Base-by-base conservation (phyloP, 495 filamentous ascomycete genomes). In the Penicillium lividum region DNA sequence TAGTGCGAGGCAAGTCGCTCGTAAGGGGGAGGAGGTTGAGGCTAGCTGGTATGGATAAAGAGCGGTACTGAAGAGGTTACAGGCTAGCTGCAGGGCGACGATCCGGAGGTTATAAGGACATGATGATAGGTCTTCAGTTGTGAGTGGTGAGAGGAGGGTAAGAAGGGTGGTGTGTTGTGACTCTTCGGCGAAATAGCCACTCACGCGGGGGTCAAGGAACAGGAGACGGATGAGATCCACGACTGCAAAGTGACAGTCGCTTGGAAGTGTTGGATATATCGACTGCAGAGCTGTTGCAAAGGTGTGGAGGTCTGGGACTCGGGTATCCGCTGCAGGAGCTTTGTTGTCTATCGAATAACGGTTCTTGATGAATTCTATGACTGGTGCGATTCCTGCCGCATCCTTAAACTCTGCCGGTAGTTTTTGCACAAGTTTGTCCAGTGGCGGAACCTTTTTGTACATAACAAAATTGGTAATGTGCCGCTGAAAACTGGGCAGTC, bases 151-250 rank as follows among this genome's bases (percentile, higher is more conserved):
- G 31, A 98, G 73, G 6, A 97, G 64, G 9, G 84, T 74, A 52
- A 82, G 64, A 22, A 96, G 75, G 13, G 89, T 91, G 43, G 69
- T 64, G 58, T 89, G 86, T 34, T 76, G 70, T 28, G 73, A 34
- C 65, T 96, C 89, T 72, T 93, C 89, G 13, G 91, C 92, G 59
- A 91, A 92, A 73, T 85, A 94, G 56, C 89, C 87, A 63, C 89
- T 89, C n/a, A 96, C 78, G n/a, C 94, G 84, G 25, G 86, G 78
- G 62, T 98, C 93, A 6, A 89, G 78, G 45, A 95, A 83, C 8
- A 88, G 82, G 54, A 88, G 80, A 8, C 94, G 84, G 53, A 94
- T 77, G 18, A 98, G 82, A 64, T 97, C 94, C 38, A 95, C 80
- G 3, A 92, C 73, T 4, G 93, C 84, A 67, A 97, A 98, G 73